Base-by-base conservation (phyloP, 495 filamentous ascomycete genomes). In the Aspergillus egyptiacus region DNA sequence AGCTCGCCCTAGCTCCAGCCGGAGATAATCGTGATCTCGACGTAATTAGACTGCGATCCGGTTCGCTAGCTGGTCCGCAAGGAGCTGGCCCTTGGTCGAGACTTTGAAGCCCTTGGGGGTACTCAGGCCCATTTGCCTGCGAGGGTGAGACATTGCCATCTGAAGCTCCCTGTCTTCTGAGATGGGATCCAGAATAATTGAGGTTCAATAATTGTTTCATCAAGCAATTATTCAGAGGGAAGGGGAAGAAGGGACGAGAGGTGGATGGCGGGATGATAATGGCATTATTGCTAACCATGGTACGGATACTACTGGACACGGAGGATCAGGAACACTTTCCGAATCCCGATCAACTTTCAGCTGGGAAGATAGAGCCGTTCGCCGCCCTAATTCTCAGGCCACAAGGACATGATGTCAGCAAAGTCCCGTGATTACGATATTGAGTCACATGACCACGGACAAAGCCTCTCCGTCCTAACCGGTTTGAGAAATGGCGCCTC, bases 71-170 rank as follows among this genome's bases (percentile, higher is more conserved):
- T 33, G 30, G 18, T 28, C 54, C 54, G 57, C 51, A 60, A 60
- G 57, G 57, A 55, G 54, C 31, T 49, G 39, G 46, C 45, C 36
- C 43, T 47, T 32, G 53, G 47, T 56, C 51, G 40, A 42, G 47
- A 54, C 48, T 41, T 38, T 18, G 34, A 44, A 24, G 33, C 37
- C 22, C 39, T n/a, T n/a, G n/a, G n/a, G n/a, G n/a, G n/a, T n/a
- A n/a, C n/a, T n/a, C n/a, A n/a, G n/a, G 25, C 14, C 35, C 55
- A 54, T 51, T 45, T 25, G 32, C 37, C 57, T 42, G 57, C 51
- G 57, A 57, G 57, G 57, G 57, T 48, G 48, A 57, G 51, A 57
- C 57, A 60, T 51, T 51, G 51, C 56, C 51, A 28, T 36, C 25
- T 53, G 47, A 27, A 13, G 33, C 51, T 50, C 57, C 57, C 57